These are phyloP conservation scores for Stromatinia cepivora DNA, from an alignment of 2,329 filamentous ascomycete species.

Conservation along the genomic window DNA sequence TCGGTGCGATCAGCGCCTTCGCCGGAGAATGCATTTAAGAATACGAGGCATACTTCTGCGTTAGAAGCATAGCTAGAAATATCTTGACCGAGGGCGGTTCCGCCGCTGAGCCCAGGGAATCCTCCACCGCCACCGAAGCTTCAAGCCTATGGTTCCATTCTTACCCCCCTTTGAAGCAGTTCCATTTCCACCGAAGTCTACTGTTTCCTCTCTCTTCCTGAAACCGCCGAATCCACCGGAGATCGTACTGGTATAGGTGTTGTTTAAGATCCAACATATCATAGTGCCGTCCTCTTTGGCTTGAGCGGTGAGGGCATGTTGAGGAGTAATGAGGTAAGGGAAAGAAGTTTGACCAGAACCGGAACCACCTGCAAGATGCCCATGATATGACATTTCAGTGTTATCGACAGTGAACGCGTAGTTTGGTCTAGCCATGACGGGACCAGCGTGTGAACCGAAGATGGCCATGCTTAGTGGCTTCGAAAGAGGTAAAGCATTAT, in stretches of 20 bases:
- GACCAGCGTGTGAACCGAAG: constrained; percentile 79
- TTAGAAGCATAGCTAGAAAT: not conserved
- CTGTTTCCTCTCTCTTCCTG: not conserved
- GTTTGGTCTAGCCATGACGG: constrained; percentile 28
- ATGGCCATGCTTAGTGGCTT: constrained; percentile 72
- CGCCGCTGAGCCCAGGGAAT: not conserved
- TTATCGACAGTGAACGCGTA: constrained; percentile 22
- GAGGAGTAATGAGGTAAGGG: constrained; percentile 72
- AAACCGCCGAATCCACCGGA: not conserved
- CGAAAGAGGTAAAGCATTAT: constrained; percentile 69
- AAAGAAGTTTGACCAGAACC: constrained; percentile 58
- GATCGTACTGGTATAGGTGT: not conserved
- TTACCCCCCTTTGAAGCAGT: not conserved
- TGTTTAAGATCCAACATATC: constrained; percentile 53
- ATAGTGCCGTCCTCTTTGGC: constrained; percentile 58
- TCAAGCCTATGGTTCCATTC: not conserved
- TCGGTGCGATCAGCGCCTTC: constrained; percentile 67
- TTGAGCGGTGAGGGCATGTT: constrained; percentile 65
- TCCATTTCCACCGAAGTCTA: not conserved
- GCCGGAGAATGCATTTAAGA: constrained; percentile 66
- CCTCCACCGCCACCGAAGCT: not conserved
- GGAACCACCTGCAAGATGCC: constrained; percentile 27
- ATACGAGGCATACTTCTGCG: constrained; percentile 15
- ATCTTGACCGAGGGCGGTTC: not conserved
- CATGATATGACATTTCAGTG: constrained; percentile 19